Base-by-base conservation (phyloP, 495 filamentous ascomycete species). In the Baudoinia panamericana region DNA sequence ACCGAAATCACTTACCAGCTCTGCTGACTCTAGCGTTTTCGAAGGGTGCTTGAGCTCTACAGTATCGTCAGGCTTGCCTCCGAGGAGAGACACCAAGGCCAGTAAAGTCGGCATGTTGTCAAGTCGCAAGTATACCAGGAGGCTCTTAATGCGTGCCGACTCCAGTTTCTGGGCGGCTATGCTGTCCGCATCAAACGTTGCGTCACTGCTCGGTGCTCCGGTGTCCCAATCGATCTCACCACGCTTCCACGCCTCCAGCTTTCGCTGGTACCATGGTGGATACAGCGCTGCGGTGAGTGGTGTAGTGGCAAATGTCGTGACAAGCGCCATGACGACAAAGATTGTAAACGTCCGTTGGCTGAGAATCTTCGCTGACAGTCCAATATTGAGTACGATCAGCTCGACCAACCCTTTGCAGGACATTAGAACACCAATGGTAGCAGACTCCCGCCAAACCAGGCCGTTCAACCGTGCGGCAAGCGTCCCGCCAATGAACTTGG, bases 331-430 rank as follows among this genome's bases (percentile, higher is more conserved):
- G 46, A 95, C 83, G n/a, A 97, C 90, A 39, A 97, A 97, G 42
- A 97, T 94, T 23, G 87, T 97, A 56, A 97, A 97, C 0, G 90
- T 94, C 20, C 76, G 72, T 18, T 71, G 69, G 35, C 81, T 88
- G 21, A 97, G 63, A 46, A 97, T 95, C 36, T 78, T 77, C 17
- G 90, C 90, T 70, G 93, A 81, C 12, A 90, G 70, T 18, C 90
- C 90, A 53, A 97, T 93, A 51, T 97, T 97, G 82, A 97, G 56
- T 2, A 95, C 88, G 61, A 97, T 97, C 34, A 95, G 65, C 60
- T 97, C 90, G 0, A 95, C 84, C 35, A 97, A 67, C 40, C 90
- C 90, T 57, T 97, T 97, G 60, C 90, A 97, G 56, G 84, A 93
- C 90, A 97, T 97, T 58, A 97, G 57, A 27, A 81, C 75, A 18